Base-by-base conservation (phyloP, 768 basidiomycete species). In the Sarcomyxa edulis region DNA sequence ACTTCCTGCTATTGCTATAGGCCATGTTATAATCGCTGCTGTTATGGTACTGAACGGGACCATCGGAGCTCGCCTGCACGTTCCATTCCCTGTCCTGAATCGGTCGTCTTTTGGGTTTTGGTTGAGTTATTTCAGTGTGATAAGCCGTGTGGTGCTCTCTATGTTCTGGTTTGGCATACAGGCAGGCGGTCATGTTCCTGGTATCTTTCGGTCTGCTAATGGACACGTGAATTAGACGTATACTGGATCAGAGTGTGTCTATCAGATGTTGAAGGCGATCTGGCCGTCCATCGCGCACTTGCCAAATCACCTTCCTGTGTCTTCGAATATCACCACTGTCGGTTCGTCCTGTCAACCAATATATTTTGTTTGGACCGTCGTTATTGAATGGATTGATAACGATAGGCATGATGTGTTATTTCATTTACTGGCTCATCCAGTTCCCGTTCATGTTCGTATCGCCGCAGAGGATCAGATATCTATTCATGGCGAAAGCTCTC, bases 41-140 rank as follows among this genome's bases (percentile, higher is more conserved):
- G 76, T 80, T 14, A 78, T 91, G 67, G 76, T 88, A 1, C 63
- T 85, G 34, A 92, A 89, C 51, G 89, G 89, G 34, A 79, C 82
- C 4, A 71, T 78, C 19, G 86, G 89, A 16, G 83, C 88, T 18
- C 74, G 83, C 14, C 70, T 88, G 32, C 86, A 87, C 48, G 64
- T 91, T 16, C 75, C 84, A 0, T 90, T 90, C 54, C 71, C 74
- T 0, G 64, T 92, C 35, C 66, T 90, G n/a, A 87, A 83, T 48
- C 71, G 90, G 12, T 88, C 89, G 2, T 89, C 84, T 0, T 87
- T 92, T 48, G 90, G 91, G 2, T 92, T 90, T 63, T 92, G 84
- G 78, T 74, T 92, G 50, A 85, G 86, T 53, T 92, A 89, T 60
- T 91, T 91, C 58, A 79, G 76, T 42, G 84, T 93, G 32, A 55